Base-by-base conservation (phyloP, 2,329 filamentous ascomycete genomes). In the Camillea tinctor region DNA sequence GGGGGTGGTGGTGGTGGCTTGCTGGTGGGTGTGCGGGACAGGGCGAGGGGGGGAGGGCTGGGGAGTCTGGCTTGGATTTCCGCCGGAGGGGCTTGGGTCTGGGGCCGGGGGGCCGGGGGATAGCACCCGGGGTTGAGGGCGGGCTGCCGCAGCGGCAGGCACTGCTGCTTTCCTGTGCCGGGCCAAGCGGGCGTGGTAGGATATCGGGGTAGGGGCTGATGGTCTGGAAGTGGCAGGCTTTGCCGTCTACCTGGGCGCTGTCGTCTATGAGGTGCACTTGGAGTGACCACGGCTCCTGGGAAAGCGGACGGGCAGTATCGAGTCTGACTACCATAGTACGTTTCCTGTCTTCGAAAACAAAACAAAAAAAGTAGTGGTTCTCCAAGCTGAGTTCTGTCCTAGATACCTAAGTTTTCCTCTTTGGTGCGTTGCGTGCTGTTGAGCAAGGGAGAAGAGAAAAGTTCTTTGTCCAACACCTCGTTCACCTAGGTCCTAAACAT, bases 311-410 rank as follows among this genome's bases (percentile, higher is more conserved):
- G 30, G 64, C 58, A n/a, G n/a, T n/a, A 24, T 61, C 59, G 24
- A 70, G 56, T 60, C 64, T 60, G 63, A 69, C 65, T 52, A 62
- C 55, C 51, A 59, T 59, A 59, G 57, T 56, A 60, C 55, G 4
- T 13, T 50, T 20, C 51, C 52, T 58, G 52, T 50, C 52, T 36
- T 17, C 40, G 53, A 44, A 23, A n/a, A n/a, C n/a, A n/a, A n/a
- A n/a, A n/a, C n/a, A n/a, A n/a, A n/a, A n/a, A 50, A 52, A 51
- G 19, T 22, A 9, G 19, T 21, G 8, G 24, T 21, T 40, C n/a
- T 23, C 19, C 48, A 23, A 55, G 17, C 21, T 21, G 30, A 49
- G 22, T 36, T 40, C n/a, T 51, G 17, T 50, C 36, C 55, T 44
- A 20, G 23, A 48, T 30, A 20, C 4, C 21, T 50, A 23, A 44